Evolutionary conservation across 192 early-diverging fungal genomes (phyloP), one percentile per base, ranked within the genome.

Genomic region (Coemansia sp.): DNA sequence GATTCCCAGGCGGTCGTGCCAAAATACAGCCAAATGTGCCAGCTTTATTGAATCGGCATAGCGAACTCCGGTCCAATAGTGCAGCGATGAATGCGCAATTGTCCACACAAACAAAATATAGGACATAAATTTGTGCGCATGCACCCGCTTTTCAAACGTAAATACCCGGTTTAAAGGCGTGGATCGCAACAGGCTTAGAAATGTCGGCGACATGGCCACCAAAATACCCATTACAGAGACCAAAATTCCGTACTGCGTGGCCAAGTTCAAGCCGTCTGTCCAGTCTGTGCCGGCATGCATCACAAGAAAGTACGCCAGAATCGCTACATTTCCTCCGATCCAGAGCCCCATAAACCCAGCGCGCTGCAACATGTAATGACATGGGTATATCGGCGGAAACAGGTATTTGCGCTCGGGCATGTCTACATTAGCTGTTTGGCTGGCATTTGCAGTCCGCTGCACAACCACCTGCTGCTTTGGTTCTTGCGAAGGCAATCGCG

Each of bases 71-170:
- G 64, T 71, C 63, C 68, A 77, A 53, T 70, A 71, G 51, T 77
- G 69, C 59, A 71, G 60, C 51, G 74, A 58, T 34, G 64, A 81
- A 68, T 91, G 89, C 6, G 83, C 65, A n/a, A 87, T 63, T 9
- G 84, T 82, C 64, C 84, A 89, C 52, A 82, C 71, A 56, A 87
- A 75, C 41, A 88, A 69, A 28, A 83, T 70, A 57, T 84, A 89
- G 8, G 83, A 87, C 55, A 83, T 81, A 34, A 81, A 80, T 65
- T 89, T 89, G 80, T 91, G 89, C 18, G 88, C 88, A 46, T 84
- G 82, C 23, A 84, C 69, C 68, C 86, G 83, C 71, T 88, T 79
- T 56, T 91, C 87, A 57, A 91, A 83, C 9, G 85, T 83, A 17
- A 88, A 57, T 36, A 87, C 50, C 12, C 66, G 56, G 77, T 81